Evolutionary conservation across 768 basidiomycete species (phyloP).

Genomic region (Boletus bicolor): DNA sequence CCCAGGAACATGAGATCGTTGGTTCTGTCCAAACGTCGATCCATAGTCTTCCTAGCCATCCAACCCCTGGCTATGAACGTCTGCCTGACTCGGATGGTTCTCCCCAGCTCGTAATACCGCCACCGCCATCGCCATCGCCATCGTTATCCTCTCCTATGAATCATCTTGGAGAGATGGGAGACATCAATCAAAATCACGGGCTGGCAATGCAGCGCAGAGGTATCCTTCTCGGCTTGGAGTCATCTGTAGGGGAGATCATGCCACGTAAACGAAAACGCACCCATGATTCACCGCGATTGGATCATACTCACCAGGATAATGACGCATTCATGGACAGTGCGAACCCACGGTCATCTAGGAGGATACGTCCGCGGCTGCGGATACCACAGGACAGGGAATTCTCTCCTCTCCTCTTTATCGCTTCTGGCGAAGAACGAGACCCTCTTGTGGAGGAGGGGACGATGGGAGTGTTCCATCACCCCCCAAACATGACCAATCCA

Average conservation of each 20-base stretch:
- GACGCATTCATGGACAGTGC: background rate
- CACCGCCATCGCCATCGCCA: background rate
- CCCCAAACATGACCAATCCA: background rate
- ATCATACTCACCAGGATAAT: background rate
- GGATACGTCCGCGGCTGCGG: conserved; percentile 9
- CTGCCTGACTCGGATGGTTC: background rate
- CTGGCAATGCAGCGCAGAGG: background rate
- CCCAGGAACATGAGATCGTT: background rate
- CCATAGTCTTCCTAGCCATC: background rate
- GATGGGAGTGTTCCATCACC: background rate
- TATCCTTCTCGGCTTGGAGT: background rate
- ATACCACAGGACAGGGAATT: conserved; percentile 14
- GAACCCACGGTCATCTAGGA: background rate
- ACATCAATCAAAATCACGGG: background rate
- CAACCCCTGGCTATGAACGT: background rate
- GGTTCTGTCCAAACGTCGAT: background rate
- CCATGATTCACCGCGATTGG: background rate
- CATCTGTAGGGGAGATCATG: background rate
- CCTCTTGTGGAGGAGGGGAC: background rate
- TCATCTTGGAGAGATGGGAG: background rate
- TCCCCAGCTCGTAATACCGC: background rate
- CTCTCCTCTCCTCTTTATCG: conserved; percentile 22
- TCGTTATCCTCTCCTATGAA: background rate
- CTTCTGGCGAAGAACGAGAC: conserved; percentile 5
- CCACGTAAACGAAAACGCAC: conserved; percentile 20